Percentiles rank a stretch among this genome's conserved stretches.
phyloP scores from a whole-genome alignment of 495 filamentous ascomycete genomes.

The Tuber calosporum region DNA sequence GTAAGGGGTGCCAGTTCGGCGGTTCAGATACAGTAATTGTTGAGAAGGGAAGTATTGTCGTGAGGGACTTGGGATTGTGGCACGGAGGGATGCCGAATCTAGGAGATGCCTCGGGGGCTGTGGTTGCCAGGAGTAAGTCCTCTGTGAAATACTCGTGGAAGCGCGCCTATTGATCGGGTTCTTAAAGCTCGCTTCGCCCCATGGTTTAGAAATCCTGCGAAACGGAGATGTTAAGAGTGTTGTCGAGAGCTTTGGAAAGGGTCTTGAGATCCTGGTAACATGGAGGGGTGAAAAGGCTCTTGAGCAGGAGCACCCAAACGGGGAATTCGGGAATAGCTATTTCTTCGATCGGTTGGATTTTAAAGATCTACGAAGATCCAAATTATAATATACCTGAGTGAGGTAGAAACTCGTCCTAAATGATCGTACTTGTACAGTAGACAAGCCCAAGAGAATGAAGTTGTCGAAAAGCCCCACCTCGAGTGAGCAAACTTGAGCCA shows the following conservation, averaged over 20 bases:
- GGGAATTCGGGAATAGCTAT: constrained; percentile 50
- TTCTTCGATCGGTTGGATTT: constrained; percentile 46
- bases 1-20: constrained; percentile 45
- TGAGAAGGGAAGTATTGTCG: constrained; percentile 50
- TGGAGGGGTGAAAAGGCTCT: constrained; percentile 44
- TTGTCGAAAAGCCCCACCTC: not conserved
- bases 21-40: constrained; percentile 48
- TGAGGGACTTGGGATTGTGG: constrained; percentile 57
- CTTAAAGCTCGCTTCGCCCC: constrained; percentile 44
- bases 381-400: not conserved
- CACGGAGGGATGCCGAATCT: constrained; percentile 57
- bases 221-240: constrained; percentile 45
- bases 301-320: constrained; percentile 44
- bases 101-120: constrained; percentile 48
- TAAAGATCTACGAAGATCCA: not conserved
- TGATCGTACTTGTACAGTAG: not conserved
- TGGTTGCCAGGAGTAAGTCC: constrained; percentile 54
- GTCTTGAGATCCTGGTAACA: constrained; percentile 46
- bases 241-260: constrained; percentile 38
- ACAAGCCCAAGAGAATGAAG: not conserved
- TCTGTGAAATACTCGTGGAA: constrained; percentile 11
- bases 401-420: not conserved
- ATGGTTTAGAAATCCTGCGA: constrained; percentile 51
- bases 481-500: not conserved
- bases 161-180: not conserved